Conservation (phyloP, 2,329 filamentous ascomycete species). For the Zymoseptoria brevis region DNA sequence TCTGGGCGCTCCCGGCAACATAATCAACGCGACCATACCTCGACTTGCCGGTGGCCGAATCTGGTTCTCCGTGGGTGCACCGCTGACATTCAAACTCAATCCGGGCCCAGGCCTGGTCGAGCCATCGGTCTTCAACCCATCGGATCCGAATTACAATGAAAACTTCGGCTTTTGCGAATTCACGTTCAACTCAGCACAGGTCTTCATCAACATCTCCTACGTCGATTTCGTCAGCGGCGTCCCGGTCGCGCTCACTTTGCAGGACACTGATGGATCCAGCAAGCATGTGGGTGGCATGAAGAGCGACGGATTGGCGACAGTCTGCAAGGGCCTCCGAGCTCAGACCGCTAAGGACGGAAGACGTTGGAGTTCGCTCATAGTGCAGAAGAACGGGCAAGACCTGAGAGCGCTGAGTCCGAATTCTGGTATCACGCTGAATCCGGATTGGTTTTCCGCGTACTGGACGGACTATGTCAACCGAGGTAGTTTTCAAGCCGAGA, state of each 20-base stretch:
- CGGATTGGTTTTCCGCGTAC: constrained; percentile 43
- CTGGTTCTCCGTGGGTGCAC: constrained; percentile 29
- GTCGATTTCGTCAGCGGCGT: constrained; percentile 36
- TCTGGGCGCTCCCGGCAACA: constrained; percentile 32
- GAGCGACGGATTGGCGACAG: constrained; percentile 46
- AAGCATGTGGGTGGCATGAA: constrained; percentile 53
- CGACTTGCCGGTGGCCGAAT: constrained; percentile 32
- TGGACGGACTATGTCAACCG: constrained; percentile 45
- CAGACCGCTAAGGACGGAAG: constrained; percentile 50
- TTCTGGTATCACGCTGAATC: constrained; percentile 39
- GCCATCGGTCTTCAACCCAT: constrained; percentile 30
- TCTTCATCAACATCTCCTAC: constrained; percentile 40
- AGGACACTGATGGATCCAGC: constrained; percentile 30
- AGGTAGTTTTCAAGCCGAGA: not conserved
- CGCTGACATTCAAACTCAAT: constrained; percentile 29
- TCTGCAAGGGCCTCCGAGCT: constrained; percentile 47
- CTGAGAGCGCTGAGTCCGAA: constrained; percentile 39
- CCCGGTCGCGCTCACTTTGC: constrained; percentile 34
- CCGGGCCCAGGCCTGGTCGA: constrained; percentile 31
- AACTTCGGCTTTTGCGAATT: constrained; percentile 42
- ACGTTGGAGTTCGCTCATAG: constrained; percentile 55
- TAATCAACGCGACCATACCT: constrained; percentile 28
- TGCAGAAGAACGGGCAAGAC: constrained; percentile 31
- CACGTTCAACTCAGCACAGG: constrained; percentile 39
- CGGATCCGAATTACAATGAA: constrained; percentile 39